phyloP scores from a whole-genome alignment of 495 filamentous ascomycete species.

The Penicillium egyptiacum region DNA sequence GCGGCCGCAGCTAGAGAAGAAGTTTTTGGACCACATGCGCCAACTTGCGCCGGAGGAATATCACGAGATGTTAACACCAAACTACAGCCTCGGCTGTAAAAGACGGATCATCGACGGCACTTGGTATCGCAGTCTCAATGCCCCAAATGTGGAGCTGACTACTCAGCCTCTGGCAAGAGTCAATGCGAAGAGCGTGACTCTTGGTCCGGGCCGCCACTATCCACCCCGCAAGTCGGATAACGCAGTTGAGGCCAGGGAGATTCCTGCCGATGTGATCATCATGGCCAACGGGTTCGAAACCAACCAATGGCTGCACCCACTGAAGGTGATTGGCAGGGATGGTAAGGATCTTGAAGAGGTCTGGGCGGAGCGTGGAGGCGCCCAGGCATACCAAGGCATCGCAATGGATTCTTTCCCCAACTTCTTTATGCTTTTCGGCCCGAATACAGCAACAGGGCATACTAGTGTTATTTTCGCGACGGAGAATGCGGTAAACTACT shows the following conservation, averaged over 20 bases:
- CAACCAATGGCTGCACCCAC: conserved; percentile 39
- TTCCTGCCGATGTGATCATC: conserved; percentile 60
- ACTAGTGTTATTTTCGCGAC: conserved; percentile 58
- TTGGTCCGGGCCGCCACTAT: conserved; percentile 54
- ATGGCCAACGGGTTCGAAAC: conserved; percentile 59
- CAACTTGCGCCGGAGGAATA: conserved; percentile 56
- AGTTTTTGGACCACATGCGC: conserved; percentile 50
- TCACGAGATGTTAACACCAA: conserved; percentile 61
- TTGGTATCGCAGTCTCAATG: conserved; percentile 57
- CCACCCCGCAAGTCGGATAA: conserved; percentile 35
- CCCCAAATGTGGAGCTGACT: conserved; percentile 56
- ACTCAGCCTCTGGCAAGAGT: conserved; percentile 53
- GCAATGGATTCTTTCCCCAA: conserved; percentile 68
- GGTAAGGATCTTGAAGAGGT: conserved; percentile 52
- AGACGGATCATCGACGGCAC: conserved; percentile 55
- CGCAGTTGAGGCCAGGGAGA: conserved; percentile 36
- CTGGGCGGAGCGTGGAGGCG: conserved; percentile 58
- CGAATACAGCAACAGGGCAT: conserved; percentile 66
- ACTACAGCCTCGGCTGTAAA: conserved; percentile 65
- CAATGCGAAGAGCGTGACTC: conserved; percentile 47
- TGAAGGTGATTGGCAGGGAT: conserved; percentile 44
- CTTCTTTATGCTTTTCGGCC: conserved; percentile 67
- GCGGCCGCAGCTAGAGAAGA: conserved; percentile 32
- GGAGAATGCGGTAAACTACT: conserved; percentile 60
- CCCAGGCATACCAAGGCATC: conserved; percentile 63